These are phyloP conservation scores for Diaporthe sp. DNA, from an alignment of 2,329 filamentous ascomycete genomes.

Conservation along the genomic window DNA sequence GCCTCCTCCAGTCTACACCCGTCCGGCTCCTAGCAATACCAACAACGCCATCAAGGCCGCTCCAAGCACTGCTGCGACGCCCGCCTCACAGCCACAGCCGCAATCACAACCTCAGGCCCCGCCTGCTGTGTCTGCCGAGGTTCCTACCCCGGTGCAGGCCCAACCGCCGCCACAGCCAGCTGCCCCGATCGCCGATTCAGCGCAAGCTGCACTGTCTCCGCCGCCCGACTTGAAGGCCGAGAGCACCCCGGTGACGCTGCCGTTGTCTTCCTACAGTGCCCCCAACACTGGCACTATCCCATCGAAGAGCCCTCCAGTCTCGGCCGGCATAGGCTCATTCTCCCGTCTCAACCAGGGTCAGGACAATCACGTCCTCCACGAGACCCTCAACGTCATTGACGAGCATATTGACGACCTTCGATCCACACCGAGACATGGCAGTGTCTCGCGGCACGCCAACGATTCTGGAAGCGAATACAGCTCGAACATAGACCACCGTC, in stretches of 20 bases:
- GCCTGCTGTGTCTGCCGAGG: conserved; percentile 2
- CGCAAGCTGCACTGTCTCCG: conserved; percentile 41
- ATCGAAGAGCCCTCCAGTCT: conserved; percentile 45
- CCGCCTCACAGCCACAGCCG: conserved; percentile 19
- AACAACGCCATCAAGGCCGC: conserved; percentile 12
- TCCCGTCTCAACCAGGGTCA: conserved; percentile 54
- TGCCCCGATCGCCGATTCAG: conserved; percentile 34
- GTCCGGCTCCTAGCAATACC: conserved; percentile 62
- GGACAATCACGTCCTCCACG: conserved; percentile 87
- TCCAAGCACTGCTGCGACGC: conserved; percentile 8
- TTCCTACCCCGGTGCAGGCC: conserved; percentile 18
- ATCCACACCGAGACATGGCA: conserved; percentile 64
- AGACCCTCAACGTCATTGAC: conserved; percentile 95
- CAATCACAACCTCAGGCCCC: conserved; percentile 13
- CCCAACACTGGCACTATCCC: conserved; percentile 39
- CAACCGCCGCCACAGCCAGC: conserved; percentile 27
- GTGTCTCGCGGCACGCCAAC: conserved; percentile 65
- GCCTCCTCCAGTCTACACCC: conserved; percentile 69
- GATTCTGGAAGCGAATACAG: conserved; percentile 95
- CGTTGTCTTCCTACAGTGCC: conserved; percentile 55
- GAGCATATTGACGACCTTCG: conserved; percentile 94
- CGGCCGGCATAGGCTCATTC: conserved; percentile 28
- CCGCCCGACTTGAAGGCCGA: conserved; percentile 37
- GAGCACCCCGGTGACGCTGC: conserved; percentile 54
- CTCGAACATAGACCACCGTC: conserved; percentile 78